Evolutionary conservation across 2,329 filamentous ascomycete species (phyloP).

Genomic region (Colletotrichum somersetense): DNA sequence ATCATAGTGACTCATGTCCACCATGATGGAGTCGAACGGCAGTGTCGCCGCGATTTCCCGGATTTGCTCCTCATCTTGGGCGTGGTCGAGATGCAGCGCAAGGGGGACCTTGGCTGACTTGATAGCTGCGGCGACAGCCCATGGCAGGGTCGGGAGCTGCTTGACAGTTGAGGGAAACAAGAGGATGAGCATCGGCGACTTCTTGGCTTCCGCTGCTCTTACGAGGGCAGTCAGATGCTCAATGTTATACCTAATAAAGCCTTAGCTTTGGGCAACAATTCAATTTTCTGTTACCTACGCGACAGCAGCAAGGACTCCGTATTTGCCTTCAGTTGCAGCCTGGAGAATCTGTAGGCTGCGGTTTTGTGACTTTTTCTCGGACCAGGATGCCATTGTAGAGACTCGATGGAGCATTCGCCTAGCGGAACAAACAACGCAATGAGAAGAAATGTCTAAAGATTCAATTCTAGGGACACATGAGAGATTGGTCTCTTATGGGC

Average conservation of each 20-base stretch:
- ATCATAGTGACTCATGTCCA: constrained; percentile 81
- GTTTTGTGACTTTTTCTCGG: constrained; percentile 31
- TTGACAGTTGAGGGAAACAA: constrained; percentile 61
- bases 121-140: constrained; percentile 60
- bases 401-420: background rate
- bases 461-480: background rate
- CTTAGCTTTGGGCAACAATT: constrained; percentile 64
- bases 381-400: constrained; percentile 21
- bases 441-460: too few species aligned
- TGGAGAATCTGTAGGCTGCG: constrained; percentile 57
- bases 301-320: constrained; percentile 66
- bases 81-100: constrained; percentile 75
- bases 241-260: constrained; percentile 72
- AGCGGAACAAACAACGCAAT: too few species aligned
- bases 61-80: constrained; percentile 71
- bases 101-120: constrained; percentile 26
- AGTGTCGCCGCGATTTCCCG: constrained; percentile 63
- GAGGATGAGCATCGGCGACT: constrained; percentile 75
- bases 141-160: constrained; percentile 57
- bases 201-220: constrained; percentile 75
- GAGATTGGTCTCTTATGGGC: background rate
- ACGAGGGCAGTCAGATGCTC: constrained; percentile 78
- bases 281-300: constrained; percentile 49
- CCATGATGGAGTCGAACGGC: constrained; percentile 79
- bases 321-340: constrained; percentile 64